These are phyloP conservation scores for Neophaeococcomyces aloes DNA, from an alignment of 2,329 filamentous ascomycete genomes.

Conservation along the genomic window DNA sequence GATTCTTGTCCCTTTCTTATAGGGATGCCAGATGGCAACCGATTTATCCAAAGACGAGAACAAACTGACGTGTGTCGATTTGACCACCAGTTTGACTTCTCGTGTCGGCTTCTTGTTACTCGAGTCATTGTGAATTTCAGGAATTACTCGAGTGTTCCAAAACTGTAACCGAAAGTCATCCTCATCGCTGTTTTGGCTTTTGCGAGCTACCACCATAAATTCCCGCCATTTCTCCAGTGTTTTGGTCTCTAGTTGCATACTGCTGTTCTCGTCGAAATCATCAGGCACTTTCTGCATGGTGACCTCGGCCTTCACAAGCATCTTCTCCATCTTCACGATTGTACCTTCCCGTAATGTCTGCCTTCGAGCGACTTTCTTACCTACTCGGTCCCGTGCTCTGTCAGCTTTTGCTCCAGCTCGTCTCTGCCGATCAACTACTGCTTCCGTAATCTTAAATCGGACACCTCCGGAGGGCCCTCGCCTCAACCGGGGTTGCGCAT, in stretches of 20 bases:
- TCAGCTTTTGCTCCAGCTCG: constrained; percentile 30
- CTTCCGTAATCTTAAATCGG: constrained; percentile 36
- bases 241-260: constrained; percentile 47
- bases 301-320: constrained; percentile 54
- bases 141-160: constrained; percentile 54
- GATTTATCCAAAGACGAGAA: constrained; percentile 59
- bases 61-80: constrained; percentile 48
- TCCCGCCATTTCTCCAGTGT: constrained; percentile 56
- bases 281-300: constrained; percentile 43
- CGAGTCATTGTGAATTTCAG: constrained; percentile 45
- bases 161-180: constrained; percentile 48
- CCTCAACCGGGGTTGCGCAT: not conserved
- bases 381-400: constrained; percentile 28
- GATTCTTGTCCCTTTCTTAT: constrained; percentile 45
- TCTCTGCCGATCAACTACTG: constrained; percentile 31
- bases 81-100: constrained; percentile 46
- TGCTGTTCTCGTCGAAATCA: constrained; percentile 55
- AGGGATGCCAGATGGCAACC: constrained; percentile 51
- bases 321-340: constrained; percentile 57
- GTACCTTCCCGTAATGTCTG: constrained; percentile 44
- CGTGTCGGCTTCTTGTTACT: constrained; percentile 46
- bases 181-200: constrained; percentile 41
- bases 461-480: constrained; percentile 22
- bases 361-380: constrained; percentile 26
- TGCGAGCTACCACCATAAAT: constrained; percentile 51